Percentiles rank a stretch among this genome's conserved stretches.
These are phyloP conservation scores for Cylindrotheca fusiformis DNA, from an alignment of 108 stramenopile genomes.

Conservation along the genomic window DNA sequence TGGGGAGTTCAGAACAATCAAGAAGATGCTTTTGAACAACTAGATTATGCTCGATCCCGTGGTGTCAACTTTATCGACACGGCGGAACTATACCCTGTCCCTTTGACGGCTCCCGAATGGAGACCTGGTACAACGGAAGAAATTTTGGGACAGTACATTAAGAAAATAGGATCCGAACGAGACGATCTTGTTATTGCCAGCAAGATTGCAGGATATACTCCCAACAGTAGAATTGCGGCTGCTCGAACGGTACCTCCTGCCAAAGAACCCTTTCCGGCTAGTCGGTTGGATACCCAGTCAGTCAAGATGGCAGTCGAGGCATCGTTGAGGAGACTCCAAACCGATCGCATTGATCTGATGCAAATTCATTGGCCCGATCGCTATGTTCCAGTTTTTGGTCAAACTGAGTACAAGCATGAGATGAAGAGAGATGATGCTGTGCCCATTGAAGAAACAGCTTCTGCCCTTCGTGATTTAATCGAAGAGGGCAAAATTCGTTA, in stretches of 20 bases:
- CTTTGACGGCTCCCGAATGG: conserved; percentile 58
- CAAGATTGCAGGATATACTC: conserved; percentile 87
- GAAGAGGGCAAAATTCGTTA: conserved; percentile 80
- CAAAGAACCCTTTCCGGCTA: conserved; percentile 38
- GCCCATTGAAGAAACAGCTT: conserved; percentile 68
- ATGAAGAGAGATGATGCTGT: conserved; percentile 41
- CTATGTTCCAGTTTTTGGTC: conserved; percentile 80
- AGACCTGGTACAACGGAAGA: conserved; percentile 68
- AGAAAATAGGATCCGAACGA: conserved; percentile 51
- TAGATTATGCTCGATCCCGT: conserved; percentile 81
- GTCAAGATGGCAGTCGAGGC: conserved; percentile 39
- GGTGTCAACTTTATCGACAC: conserved; percentile 95
- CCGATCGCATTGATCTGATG: conserved; percentile 92
- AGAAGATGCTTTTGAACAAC: conserved; percentile 83
- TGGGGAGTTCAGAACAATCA: conserved; percentile 88
- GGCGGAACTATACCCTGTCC: conserved; percentile 87
- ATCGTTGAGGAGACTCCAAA: conserved; percentile 75
- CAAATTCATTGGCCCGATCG: conserved; percentile 95
- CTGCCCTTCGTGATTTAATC: conserved; percentile 72
- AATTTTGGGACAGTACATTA: conserved; percentile 61
- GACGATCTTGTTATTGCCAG: conserved; percentile 85
- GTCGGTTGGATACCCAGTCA: conserved; percentile 56
- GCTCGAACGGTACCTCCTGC: conserved; percentile 44
- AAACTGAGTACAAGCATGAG: conserved; percentile 57
- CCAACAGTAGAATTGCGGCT: conserved; percentile 11